phyloP scores from a whole-genome alignment of 345 rosid species.

The Physaria fendleri region DNA sequence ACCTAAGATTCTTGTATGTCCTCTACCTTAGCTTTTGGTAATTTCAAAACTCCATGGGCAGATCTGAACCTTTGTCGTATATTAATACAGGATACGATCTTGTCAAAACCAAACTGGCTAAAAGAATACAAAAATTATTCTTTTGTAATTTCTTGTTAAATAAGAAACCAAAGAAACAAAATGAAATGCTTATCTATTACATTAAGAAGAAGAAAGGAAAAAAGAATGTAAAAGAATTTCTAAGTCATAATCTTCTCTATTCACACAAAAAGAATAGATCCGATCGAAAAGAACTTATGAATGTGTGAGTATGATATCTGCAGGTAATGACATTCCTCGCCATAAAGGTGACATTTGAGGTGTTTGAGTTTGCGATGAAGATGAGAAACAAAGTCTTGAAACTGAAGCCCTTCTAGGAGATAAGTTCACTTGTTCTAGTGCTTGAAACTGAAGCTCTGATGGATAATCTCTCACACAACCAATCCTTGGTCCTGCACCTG shows the following conservation, averaged over 20 bases:
- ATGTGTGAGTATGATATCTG: slow-evolving; percentile 11
- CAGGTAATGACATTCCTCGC: slow-evolving; percentile 29
- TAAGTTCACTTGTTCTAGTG: slow-evolving; percentile 75
- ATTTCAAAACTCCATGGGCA: no score
- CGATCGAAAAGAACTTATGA: slow-evolving; percentile 9
- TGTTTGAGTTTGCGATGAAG: slow-evolving; percentile 18
- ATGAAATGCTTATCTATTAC: slow-evolving; percentile 28
- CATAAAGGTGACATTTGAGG: slow-evolving; percentile 28
- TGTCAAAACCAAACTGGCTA: slow-evolving; percentile 1
- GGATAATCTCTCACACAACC: slow-evolving; percentile 95
- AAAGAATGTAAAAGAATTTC: slow-evolving; percentile 42
- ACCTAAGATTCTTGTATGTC: no score
- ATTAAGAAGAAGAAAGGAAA: background rate
- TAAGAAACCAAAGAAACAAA: slow-evolving; percentile 27
- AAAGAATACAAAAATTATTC: background rate
- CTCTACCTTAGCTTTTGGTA: no score
- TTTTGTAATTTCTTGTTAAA: slow-evolving; percentile 19
- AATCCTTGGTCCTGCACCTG: slow-evolving; percentile 95
- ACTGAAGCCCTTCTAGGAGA: slow-evolving; percentile 57
- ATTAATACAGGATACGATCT: background rate
- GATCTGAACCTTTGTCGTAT: no score
- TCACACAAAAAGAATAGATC: slow-evolving; percentile 57
- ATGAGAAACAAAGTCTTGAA: slow-evolving; percentile 34
- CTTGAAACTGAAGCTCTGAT: slow-evolving; percentile 69
- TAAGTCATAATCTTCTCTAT: slow-evolving; percentile 44